Conservation (phyloP, 2,329 filamentous ascomycete genomes). For the Pseudogymnoascus sp. region DNA sequence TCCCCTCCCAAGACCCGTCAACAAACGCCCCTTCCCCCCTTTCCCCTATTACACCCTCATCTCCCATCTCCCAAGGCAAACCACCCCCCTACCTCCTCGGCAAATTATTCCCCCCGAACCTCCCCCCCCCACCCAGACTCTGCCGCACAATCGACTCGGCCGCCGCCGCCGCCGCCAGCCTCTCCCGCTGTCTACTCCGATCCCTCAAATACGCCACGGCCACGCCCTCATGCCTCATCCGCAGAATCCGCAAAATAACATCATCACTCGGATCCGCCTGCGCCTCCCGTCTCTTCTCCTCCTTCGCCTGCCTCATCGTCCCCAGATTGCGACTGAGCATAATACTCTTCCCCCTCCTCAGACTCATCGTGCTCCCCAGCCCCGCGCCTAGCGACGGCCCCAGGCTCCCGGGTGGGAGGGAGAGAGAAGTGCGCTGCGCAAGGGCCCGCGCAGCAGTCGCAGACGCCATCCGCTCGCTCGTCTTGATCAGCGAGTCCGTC, state of each 20-base stretch:
- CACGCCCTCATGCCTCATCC: constrained; percentile 92
- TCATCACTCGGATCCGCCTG: constrained; percentile 96
- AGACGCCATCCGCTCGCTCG: constrained; percentile 91
- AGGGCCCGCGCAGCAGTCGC: constrained; percentile 71
- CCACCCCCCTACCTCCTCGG: constrained; percentile 21
- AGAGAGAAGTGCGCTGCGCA: constrained; percentile 63
- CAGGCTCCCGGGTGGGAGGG: constrained; percentile 49
- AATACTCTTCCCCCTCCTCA: constrained; percentile 65
- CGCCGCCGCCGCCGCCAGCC: constrained; percentile 79
- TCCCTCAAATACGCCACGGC: constrained; percentile 82
- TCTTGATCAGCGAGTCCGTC: constrained; percentile 83
- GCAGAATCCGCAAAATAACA: constrained; percentile 89
- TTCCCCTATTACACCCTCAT: background rate
- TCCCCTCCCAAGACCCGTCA: background rate
- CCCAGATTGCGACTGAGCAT: constrained; percentile 92
- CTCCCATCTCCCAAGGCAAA: no score
- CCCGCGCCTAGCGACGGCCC: constrained; percentile 43
- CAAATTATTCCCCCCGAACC: constrained; percentile 29
- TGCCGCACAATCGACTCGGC: constrained; percentile 92
- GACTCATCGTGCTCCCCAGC: constrained; percentile 61
- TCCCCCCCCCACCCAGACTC: constrained; percentile 58
- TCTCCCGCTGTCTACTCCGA: constrained; percentile 85
- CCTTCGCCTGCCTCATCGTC: constrained; percentile 92
- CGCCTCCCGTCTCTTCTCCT: constrained; percentile 89
- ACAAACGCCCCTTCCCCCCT: no score